Percentiles rank a stretch among this genome's conserved stretches.
These are phyloP conservation scores for Citrus reticulata DNA, from an alignment of 345 rosid species.

Conservation along the genomic window DNA sequence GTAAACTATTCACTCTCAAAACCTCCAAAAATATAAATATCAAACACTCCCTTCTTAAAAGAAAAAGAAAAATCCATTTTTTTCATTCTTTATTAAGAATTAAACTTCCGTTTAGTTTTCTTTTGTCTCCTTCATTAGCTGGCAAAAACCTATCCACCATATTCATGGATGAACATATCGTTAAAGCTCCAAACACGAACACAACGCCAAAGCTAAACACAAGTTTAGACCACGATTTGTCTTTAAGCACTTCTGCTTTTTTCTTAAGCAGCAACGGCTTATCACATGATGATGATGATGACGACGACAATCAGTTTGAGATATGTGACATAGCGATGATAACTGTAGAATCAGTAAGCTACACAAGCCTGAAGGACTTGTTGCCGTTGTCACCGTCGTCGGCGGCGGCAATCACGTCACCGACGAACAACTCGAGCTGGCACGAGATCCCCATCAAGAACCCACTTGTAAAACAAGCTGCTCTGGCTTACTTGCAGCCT, in stretches of 20 bases:
- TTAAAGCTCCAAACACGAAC: conserved; percentile 4
- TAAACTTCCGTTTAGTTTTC: background rate
- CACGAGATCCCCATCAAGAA: conserved; percentile 55
- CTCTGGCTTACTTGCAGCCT: conserved; percentile 62
- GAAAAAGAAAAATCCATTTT: background rate
- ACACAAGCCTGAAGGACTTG: conserved; percentile 56
- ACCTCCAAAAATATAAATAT: background rate
- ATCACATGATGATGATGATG: background rate
- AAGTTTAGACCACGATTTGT: background rate
- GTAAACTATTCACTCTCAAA: background rate
- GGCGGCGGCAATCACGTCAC: conserved; percentile 22
- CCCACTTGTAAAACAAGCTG: conserved; percentile 61
- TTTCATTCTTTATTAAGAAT: background rate
- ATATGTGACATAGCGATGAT: conserved; percentile 43
- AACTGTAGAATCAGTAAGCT: conserved; percentile 23
- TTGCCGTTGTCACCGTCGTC: conserved; percentile 24
- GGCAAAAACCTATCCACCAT: background rate
- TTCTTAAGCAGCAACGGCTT: conserved; percentile 16
- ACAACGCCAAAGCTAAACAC: background rate
- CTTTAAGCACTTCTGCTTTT: conserved; percentile 1
- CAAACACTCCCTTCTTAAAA: background rate
- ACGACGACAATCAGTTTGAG: background rate
- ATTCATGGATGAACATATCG: background rate
- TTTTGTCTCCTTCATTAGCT: background rate
- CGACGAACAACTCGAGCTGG: conserved; percentile 45